phyloP scores from a whole-genome alignment of 2,329 filamentous ascomycete genomes.

The Dothideomycetes sp. region DNA sequence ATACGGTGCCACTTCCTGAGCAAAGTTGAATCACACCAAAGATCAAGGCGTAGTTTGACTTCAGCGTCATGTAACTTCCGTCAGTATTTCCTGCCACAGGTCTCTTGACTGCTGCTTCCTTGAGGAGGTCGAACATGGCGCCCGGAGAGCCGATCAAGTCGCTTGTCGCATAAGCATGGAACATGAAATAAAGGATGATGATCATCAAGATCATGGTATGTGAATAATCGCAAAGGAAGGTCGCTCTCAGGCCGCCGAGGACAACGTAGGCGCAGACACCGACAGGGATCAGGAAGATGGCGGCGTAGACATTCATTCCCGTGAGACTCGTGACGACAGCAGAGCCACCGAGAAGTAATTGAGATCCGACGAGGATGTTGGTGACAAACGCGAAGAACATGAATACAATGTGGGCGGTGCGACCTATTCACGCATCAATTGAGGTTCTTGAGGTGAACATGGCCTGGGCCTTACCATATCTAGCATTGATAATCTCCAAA shows the following conservation, averaged over 20 bases:
- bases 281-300: constrained; percentile 34
- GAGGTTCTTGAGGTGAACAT: too few species aligned
- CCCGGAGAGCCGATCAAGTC: constrained; percentile 31
- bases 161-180: constrained; percentile 33
- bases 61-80: constrained; percentile 34
- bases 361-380: constrained; percentile 35
- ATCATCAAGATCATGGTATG: constrained; percentile 36
- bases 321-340: constrained; percentile 36
- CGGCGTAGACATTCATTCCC: constrained; percentile 37
- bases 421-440: constrained; percentile 22
- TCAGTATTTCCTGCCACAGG: constrained; percentile 31
- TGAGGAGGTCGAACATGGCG: constrained; percentile 33
- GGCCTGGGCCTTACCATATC: constrained; percentile 24
- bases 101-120: constrained; percentile 28
- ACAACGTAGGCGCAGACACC: constrained; percentile 32
- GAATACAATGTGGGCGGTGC: constrained; percentile 30
- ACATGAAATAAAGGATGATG: constrained; percentile 38
- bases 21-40: constrained; percentile 36
- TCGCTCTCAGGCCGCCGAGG: constrained; percentile 32
- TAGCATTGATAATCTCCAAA: constrained; percentile 31
- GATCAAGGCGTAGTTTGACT: constrained; percentile 32
- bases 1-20: constrained; percentile 24
- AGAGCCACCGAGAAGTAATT: constrained; percentile 35
- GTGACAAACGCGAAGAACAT: constrained; percentile 35
- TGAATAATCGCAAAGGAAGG: constrained; percentile 33